A percentile compares a stretch with the other conserved stretches of the same genome.
These are phyloP conservation scores for Hansenula anomala DNA, from an alignment of 1,139 yeast genomes.

Conservation along the genomic window DNA sequence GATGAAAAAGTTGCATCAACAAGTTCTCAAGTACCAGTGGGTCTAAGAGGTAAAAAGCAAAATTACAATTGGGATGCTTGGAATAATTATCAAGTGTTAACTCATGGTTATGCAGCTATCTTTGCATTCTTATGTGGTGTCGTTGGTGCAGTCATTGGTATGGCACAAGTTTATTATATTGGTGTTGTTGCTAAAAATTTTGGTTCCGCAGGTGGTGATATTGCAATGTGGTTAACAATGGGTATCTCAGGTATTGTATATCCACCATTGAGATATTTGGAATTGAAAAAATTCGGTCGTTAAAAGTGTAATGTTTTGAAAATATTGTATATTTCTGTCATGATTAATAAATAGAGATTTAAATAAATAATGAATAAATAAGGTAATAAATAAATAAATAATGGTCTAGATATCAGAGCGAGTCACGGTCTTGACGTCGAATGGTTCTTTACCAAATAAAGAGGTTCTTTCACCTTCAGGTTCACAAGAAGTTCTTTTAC, in stretches of 20 bases:
- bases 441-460: slow-evolving; percentile 56
- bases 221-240: slow-evolving; percentile 80
- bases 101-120: slow-evolving; percentile 63
- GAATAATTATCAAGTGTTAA: slow-evolving; percentile 51
- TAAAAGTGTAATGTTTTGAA: slow-evolving; percentile 13
- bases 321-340: no score
- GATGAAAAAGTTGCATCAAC: slow-evolving; percentile 5
- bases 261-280: slow-evolving; percentile 60
- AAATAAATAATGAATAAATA: slow-evolving; percentile 1
- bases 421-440: slow-evolving; percentile 61
- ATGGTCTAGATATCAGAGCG: slow-evolving; percentile 32
- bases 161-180: slow-evolving; percentile 74
- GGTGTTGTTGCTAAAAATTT: slow-evolving; percentile 62
- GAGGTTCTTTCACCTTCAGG: slow-evolving; percentile 71
- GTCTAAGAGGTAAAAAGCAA: slow-evolving; percentile 24
- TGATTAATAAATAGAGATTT: no score
- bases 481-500: slow-evolving; percentile 64
- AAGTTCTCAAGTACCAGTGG: slow-evolving; percentile 10
- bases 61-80: slow-evolving; percentile 64
- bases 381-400: slow-evolving; percentile 2
- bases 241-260: slow-evolving; percentile 64
- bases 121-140: slow-evolving; percentile 58
- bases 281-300: slow-evolving; percentile 47
- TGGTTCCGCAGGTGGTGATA: slow-evolving; percentile 65
- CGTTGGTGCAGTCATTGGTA: slow-evolving; percentile 75